Evolutionary conservation across 2,329 filamentous ascomycete genomes (phyloP).

Genomic region (Septoria linicola): DNA sequence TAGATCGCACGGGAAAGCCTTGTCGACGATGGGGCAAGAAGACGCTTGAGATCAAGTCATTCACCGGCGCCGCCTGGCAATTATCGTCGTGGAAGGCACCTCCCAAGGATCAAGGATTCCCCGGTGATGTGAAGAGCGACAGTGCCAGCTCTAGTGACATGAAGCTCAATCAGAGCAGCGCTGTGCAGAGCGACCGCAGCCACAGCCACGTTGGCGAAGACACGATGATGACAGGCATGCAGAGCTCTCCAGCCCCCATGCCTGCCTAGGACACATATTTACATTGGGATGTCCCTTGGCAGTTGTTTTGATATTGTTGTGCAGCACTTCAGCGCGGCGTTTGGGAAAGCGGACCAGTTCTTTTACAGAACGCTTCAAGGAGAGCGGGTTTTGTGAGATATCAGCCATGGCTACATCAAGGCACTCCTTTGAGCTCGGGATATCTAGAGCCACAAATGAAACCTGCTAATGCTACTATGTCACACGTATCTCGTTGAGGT

Average conservation of each 20-base stretch:
- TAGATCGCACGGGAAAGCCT: slow-evolving; percentile 87
- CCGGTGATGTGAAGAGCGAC: slow-evolving; percentile 61
- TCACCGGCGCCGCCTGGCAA: slow-evolving; percentile 82
- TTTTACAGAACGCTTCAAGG: slow-evolving; percentile 4
- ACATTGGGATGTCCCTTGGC: too few species aligned
- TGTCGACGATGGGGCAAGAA: slow-evolving; percentile 90
- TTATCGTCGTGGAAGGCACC: slow-evolving; percentile 80
- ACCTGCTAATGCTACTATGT: too few species aligned
- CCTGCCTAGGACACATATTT: not conserved
- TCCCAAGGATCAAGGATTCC: slow-evolving; percentile 52
- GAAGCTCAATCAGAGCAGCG: slow-evolving; percentile 57
- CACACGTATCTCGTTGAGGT: too few species aligned
- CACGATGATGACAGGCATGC: slow-evolving; percentile 34
- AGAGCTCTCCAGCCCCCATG: slow-evolving; percentile 38
- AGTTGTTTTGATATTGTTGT: not conserved
- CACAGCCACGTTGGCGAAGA: slow-evolving; percentile 48
- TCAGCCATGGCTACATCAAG: not conserved
- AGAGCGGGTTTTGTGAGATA: not conserved
- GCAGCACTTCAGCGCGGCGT: slow-evolving; percentile 20
- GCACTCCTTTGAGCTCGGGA: not conserved
- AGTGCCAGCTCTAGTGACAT: slow-evolving; percentile 55
- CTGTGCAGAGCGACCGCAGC: slow-evolving; percentile 59
- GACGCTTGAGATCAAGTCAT: slow-evolving; percentile 81
- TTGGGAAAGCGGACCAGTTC: slow-evolving; percentile 1
- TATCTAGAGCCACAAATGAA: too few species aligned